Conservation (phyloP, 371 early-diverging fungal species). For the Mortierella sp. region DNA sequence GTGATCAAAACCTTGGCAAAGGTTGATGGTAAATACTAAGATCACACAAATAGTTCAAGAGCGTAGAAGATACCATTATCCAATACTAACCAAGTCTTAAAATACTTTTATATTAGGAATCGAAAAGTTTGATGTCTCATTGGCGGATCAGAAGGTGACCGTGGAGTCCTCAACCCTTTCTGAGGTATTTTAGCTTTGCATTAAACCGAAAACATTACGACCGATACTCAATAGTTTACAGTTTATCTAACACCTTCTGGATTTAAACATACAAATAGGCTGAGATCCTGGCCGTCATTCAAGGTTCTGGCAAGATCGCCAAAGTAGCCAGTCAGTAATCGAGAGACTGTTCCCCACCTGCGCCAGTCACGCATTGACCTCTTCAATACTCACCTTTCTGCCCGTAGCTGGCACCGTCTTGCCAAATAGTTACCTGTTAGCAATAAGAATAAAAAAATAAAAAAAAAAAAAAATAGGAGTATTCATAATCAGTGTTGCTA, state of each 20-base stretch:
- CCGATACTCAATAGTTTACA: no score
- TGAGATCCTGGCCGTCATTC: slow-evolving; percentile 75
- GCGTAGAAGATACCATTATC: not conserved
- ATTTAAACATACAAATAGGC: slow-evolving; percentile 57
- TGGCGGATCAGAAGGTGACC: slow-evolving; percentile 77
- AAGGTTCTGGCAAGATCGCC: slow-evolving; percentile 79
- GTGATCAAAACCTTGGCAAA: slow-evolving; percentile 76
- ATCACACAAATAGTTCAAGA: not conserved
- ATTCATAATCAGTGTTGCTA: no score
- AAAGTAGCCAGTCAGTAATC: slow-evolving; percentile 18
- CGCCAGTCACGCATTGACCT: no score
- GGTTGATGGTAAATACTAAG: slow-evolving; percentile 63
- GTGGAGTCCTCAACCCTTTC: slow-evolving; percentile 60
- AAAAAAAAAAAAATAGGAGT: not conserved
- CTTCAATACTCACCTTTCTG: no score
- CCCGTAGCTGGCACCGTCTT: no score
- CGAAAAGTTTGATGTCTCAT: slow-evolving; percentile 69
- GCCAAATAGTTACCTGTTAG: not conserved
- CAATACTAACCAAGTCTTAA: not conserved
- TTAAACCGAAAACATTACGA: not conserved
- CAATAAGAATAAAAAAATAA: not conserved
- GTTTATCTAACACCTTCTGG: not conserved
- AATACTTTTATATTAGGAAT: slow-evolving; percentile 60
- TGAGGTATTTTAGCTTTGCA: slow-evolving; percentile 10
- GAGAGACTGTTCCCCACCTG: no score